phyloP scores from a whole-genome alignment of 2,329 filamentous ascomycete genomes.

The Emmonsiellopsis sp. region DNA sequence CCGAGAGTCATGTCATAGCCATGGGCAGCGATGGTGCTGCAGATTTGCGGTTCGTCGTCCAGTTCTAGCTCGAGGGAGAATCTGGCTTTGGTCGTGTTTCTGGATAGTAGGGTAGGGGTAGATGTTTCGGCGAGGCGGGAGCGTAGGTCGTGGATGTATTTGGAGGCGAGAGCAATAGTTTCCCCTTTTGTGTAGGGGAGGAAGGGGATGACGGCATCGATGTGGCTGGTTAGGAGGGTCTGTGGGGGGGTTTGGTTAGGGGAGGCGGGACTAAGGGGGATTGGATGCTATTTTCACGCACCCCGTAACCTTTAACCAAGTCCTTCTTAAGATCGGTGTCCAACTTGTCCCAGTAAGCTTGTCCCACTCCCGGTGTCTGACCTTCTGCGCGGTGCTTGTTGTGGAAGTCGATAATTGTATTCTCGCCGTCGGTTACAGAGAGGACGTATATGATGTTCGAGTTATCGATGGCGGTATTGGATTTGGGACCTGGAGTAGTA shows the following conservation, averaged over 20 bases:
- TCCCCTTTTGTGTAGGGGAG: constrained; percentile 32
- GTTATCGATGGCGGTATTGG: not conserved
- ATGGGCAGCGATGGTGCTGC: not conserved
- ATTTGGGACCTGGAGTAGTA: not conserved
- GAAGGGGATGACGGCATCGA: constrained; percentile 35
- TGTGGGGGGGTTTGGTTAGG: constrained; percentile 10
- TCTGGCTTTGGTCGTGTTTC: not conserved
- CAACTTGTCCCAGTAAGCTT: not conserved
- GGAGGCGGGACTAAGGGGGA: not conserved
- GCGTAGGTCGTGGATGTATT: constrained; percentile 26
- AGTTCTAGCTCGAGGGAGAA: constrained; percentile 1
- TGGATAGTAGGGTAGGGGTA: not conserved
- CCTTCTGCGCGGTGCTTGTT: not conserved
- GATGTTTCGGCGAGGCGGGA: not conserved
- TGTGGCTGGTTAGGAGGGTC: constrained; percentile 33
- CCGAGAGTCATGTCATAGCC: constrained; percentile 4
- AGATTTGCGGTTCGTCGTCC: constrained; percentile 2
- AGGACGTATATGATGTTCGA: constrained; percentile 33
- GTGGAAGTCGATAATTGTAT: constrained; percentile 8
- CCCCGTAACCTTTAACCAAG: constrained; percentile 6
- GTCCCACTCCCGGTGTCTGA: not conserved
- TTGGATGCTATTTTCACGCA: not conserved
- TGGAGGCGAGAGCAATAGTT: constrained; percentile 35
- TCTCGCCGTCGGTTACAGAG: constrained; percentile 21
- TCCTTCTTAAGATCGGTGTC: constrained; percentile 1